Conservation (phyloP, 139 green algal species). For the Chlamydomonas sp. region DNA sequence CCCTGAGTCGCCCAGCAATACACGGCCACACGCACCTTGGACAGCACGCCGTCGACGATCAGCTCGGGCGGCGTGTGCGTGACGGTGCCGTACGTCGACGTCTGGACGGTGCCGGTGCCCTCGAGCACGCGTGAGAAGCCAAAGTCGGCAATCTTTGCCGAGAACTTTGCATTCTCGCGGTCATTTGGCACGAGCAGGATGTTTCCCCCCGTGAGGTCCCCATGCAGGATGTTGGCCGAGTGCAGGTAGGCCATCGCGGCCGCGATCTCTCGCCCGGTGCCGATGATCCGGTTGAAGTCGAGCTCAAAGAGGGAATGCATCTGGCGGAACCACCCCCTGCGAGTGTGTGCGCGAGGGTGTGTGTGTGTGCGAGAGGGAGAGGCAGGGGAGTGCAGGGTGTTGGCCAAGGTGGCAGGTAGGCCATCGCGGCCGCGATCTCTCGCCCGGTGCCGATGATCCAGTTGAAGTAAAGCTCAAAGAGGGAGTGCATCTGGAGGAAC, state of each 20-base stretch:
- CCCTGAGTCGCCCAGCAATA: no score
- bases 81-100: conserved; percentile 43
- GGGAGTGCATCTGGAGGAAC: conserved; percentile 24
- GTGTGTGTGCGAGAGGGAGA: no score
- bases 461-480: conserved; percentile 27
- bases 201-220: conserved; percentile 58
- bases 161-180: no score
- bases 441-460: conserved; percentile 19
- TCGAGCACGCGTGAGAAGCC: conserved; percentile 49
- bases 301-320: conserved; percentile 22
- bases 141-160: conserved; percentile 60
- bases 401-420: conserved; percentile 50
- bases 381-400: conserved; percentile 61
- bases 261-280: conserved; percentile 43
- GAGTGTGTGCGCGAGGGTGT: no score
- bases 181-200: conserved; percentile 29
- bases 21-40: conserved; percentile 16
- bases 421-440: conserved; percentile 49
- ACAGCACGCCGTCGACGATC: conserved; percentile 38
- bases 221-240: conserved; percentile 46
- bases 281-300: conserved; percentile 16
- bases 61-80: conserved; percentile 69
- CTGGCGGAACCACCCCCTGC: conserved; percentile 36
- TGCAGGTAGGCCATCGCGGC: conserved; percentile 58
- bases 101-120: conserved; percentile 26